Evolutionary conservation across 371 early-diverging fungal genomes (phyloP).

Genomic region (Paraphysoderma sedebokerense): DNA sequence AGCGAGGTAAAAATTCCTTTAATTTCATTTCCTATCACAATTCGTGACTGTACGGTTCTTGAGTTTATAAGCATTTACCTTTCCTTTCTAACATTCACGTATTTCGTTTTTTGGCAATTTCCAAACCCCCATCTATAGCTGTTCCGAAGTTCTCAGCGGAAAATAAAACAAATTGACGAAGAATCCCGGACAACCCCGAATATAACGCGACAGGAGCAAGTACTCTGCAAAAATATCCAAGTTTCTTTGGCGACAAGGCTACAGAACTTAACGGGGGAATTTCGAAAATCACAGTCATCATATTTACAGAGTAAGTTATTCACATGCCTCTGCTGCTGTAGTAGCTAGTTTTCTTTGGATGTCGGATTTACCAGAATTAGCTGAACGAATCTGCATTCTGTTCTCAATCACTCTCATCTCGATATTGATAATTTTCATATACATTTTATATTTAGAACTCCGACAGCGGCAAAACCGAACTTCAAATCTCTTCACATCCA

Average conservation of each 20-base stretch:
- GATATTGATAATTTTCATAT: background rate
- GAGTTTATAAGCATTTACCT: background rate
- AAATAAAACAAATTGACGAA: slow-evolving; percentile 53
- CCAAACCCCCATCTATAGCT: slow-evolving; percentile 23
- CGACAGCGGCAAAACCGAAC: background rate
- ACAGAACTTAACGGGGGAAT: slow-evolving; percentile 60
- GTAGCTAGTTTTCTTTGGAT: background rate
- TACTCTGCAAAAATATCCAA: slow-evolving; percentile 70
- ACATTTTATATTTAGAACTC: background rate
- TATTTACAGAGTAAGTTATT: slow-evolving; percentile 60
- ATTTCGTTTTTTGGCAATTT: slow-evolving; percentile 1
- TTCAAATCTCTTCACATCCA: background rate
- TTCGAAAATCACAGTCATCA: slow-evolving; percentile 66
- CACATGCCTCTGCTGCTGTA: background rate
- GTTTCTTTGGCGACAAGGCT: slow-evolving; percentile 72
- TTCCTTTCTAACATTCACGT: background rate
- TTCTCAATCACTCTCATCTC: background rate
- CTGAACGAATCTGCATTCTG: background rate
- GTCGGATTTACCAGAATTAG: background rate
- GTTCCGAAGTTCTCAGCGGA: slow-evolving; percentile 63
- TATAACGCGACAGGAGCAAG: slow-evolving; percentile 39
- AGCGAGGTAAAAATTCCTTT: slow-evolving; percentile 51
- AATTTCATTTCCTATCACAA: background rate
- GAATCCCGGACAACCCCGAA: slow-evolving; percentile 16
- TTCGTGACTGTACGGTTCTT: background rate